Evolutionary conservation across 108 stramenopile species (phyloP).

Genomic region (Cylindrotheca fusiformis): DNA sequence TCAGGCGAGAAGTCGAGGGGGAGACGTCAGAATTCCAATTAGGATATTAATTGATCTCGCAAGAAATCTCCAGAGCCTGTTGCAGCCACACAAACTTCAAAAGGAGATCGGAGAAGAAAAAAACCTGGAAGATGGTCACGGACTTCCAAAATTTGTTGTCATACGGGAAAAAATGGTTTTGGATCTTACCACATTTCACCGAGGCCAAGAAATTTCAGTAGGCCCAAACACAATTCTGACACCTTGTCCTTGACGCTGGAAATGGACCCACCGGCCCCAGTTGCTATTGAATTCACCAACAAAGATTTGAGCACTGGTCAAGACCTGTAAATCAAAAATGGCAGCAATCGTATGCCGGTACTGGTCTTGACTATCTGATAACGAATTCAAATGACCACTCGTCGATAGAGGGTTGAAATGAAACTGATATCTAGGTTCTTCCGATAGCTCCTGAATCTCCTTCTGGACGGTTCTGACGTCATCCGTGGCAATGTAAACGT

Average conservation of each 20-base stretch:
- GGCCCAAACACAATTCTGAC: not conserved
- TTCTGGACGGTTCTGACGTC: not conserved
- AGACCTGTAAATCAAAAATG: constrained; percentile 32
- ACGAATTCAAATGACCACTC: constrained; percentile 9
- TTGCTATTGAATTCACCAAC: constrained; percentile 46
- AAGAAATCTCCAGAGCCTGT: no score
- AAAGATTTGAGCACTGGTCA: constrained; percentile 4
- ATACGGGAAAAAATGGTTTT: no score
- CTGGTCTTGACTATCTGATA: constrained; percentile 18
- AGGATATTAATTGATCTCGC: no score
- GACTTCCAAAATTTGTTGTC: no score
- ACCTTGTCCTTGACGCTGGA: not conserved
- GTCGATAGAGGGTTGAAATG: constrained; percentile 22
- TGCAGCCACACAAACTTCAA: no score
- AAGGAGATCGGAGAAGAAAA: no score
- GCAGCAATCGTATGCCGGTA: constrained; percentile 40
- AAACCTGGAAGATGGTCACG: no score
- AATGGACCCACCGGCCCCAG: constrained; percentile 30
- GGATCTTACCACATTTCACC: not conserved
- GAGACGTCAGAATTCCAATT: no score
- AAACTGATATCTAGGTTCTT: not conserved
- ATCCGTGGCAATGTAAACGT: not conserved
- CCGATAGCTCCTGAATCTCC: not conserved
- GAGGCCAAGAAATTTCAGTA: not conserved
- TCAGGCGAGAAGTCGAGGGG: no score